phyloP scores from a whole-genome alignment of 2,329 filamentous ascomycete genomes.

The Penicillium sp. region DNA sequence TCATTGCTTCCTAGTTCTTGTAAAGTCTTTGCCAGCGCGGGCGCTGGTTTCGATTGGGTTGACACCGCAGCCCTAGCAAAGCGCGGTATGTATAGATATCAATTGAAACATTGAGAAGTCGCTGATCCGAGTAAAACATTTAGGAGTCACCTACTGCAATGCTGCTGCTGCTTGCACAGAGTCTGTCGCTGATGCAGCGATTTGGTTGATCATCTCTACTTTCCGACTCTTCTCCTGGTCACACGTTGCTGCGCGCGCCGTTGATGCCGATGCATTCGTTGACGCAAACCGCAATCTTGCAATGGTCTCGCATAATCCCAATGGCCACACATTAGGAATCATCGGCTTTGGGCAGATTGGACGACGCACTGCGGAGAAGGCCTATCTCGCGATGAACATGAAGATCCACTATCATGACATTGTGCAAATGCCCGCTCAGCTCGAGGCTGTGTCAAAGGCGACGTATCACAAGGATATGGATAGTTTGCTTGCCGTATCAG shows the following conservation, averaged over 20 bases:
- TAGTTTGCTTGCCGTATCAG: constrained; percentile 43
- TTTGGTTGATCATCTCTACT: constrained; percentile 67
- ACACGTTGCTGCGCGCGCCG: constrained; percentile 55
- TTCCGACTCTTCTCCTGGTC: constrained; percentile 71
- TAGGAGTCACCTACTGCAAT: constrained; percentile 63
- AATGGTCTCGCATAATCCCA: constrained; percentile 63
- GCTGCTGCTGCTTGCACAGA: constrained; percentile 69
- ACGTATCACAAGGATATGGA: constrained; percentile 46
- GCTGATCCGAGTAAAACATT: neutral
- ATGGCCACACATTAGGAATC: constrained; percentile 62
- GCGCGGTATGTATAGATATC: constrained; percentile 49
- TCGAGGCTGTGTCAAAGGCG: constrained; percentile 44
- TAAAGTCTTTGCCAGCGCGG: constrained; percentile 61
- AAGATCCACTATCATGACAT: constrained; percentile 59
- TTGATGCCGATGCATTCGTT: constrained; percentile 50
- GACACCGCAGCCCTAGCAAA: constrained; percentile 62
- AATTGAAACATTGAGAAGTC: neutral
- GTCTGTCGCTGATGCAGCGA: constrained; percentile 70
- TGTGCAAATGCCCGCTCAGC: constrained; percentile 36
- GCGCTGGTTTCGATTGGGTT: constrained; percentile 66
- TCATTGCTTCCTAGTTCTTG: constrained; percentile 54
- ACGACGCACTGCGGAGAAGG: constrained; percentile 62
- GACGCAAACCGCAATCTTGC: constrained; percentile 64
- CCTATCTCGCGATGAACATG: constrained; percentile 64
- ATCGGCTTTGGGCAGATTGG: constrained; percentile 71